Conservation (phyloP, 176 grass and related monocot genomes). For the Oryza nivara region DNA sequence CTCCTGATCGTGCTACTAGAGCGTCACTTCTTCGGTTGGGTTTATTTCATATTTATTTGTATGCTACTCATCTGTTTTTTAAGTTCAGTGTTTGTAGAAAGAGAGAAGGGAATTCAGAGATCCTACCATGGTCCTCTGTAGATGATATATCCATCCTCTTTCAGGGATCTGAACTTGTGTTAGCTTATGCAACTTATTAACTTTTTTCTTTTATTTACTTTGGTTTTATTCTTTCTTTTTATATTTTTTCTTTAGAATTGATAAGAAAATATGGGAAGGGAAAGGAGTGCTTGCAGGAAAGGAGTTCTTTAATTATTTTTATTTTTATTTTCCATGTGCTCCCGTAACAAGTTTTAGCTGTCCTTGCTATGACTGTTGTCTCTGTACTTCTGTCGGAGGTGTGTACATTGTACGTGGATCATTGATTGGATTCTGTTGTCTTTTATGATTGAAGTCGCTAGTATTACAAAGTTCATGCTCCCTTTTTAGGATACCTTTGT, state of each 20-base stretch:
- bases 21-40: conserved; percentile 17
- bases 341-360: conserved; percentile 41
- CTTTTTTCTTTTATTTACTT: conserved; percentile 43
- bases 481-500: neutral
- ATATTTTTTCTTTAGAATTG: neutral
- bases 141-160: conserved; percentile 60
- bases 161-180: conserved; percentile 46
- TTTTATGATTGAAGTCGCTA: conserved; percentile 9
- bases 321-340: conserved; percentile 31
- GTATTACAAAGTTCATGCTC: neutral
- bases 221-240: neutral
- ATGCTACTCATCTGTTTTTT: conserved; percentile 17
- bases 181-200: conserved; percentile 46
- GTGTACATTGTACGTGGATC: conserved; percentile 38
- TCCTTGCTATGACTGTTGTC: conserved; percentile 48
- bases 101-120: conserved; percentile 53
- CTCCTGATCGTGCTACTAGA: conserved; percentile 41
- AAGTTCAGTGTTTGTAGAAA: conserved; percentile 48
- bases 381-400: conserved; percentile 36
- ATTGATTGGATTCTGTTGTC: conserved; percentile 41
- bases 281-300: conserved; percentile 27
- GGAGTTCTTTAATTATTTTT: conserved; percentile 8
- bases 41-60: conserved; percentile 41
- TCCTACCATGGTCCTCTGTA: conserved; percentile 26
- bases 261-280: conserved; percentile 21